Conservation (phyloP, 805 yeast species). For the Priceomyces fermenticarens region DNA sequence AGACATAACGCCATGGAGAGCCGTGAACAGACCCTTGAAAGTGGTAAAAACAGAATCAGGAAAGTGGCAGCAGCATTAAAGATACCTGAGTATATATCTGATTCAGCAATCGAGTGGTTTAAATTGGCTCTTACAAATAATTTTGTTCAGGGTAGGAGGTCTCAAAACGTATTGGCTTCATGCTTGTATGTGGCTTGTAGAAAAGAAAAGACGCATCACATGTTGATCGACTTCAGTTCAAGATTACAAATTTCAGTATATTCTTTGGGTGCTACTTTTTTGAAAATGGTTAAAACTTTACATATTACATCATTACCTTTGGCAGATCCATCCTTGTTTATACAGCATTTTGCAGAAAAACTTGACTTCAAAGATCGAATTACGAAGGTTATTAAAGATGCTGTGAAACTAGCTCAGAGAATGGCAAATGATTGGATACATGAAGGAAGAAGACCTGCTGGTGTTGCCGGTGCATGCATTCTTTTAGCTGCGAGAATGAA, state of each 20-base stretch:
- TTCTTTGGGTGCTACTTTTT: constrained; percentile 92
- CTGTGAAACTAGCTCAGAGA: constrained; percentile 78
- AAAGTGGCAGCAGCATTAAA: constrained; percentile 75
- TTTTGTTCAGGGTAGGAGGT: constrained; percentile 95
- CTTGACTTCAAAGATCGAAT: constrained; percentile 75
- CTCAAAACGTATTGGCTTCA: constrained; percentile 93
- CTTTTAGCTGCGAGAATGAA: constrained; percentile 95
- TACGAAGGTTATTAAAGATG: constrained; percentile 80
- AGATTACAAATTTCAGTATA: constrained; percentile 87
- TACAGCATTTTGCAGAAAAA: constrained; percentile 89
- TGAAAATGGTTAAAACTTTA: constrained; percentile 85
- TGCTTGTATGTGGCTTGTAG: constrained; percentile 95
- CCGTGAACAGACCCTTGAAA: constrained; percentile 82
- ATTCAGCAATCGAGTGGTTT: constrained; percentile 87
- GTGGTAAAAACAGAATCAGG: constrained; percentile 75
- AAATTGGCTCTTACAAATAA: constrained; percentile 79
- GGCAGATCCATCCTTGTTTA: constrained; percentile 91
- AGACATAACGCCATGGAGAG: constrained; percentile 77
- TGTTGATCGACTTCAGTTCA: constrained; percentile 93
- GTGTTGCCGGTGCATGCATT: constrained; percentile 96
- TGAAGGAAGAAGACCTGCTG: constrained; percentile 97
- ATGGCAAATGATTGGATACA: constrained; percentile 96
- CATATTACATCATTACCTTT: constrained; percentile 76
- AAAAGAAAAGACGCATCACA: constrained; percentile 84
- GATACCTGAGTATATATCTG: constrained; percentile 82